These are phyloP conservation scores for Cardamine occulta DNA, from an alignment of 345 rosid species.

Conservation along the genomic window DNA sequence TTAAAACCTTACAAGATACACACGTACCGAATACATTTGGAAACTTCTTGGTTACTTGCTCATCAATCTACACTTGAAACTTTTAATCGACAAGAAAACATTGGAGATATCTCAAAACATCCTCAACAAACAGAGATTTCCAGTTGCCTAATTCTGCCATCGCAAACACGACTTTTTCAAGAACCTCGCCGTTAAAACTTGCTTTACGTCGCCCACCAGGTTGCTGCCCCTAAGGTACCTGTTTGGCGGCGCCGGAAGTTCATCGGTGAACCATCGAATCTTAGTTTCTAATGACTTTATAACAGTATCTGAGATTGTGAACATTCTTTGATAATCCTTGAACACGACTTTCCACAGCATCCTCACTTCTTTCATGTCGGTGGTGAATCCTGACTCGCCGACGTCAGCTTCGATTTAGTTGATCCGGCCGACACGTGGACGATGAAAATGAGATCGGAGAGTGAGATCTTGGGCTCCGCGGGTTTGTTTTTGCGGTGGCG, in stretches of 20 bases:
- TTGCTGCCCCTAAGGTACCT: background rate
- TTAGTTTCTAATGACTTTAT: constrained; percentile 6
- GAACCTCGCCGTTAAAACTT: constrained; percentile 14
- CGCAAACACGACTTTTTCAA: constrained; percentile 21
- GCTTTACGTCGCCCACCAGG: constrained; percentile 5
- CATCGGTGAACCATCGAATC: constrained; percentile 22
- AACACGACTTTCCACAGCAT: constrained; percentile 23
- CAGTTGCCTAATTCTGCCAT: background rate
- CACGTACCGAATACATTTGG: background rate
- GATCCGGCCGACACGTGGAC: background rate
- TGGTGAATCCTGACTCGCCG: background rate
- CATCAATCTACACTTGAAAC: background rate
- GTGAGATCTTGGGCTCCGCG: background rate
- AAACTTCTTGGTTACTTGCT: constrained; percentile 25
- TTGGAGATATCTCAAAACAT: constrained; percentile 24
- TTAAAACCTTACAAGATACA: background rate
- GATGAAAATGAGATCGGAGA: constrained; percentile 32
- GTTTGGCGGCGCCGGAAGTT: constrained; percentile 4
- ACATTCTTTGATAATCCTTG: background rate
- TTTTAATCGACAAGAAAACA: constrained; percentile 14
- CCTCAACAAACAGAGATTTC: constrained; percentile 1
- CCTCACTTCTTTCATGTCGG: constrained; percentile 9
- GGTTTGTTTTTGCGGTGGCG: constrained; percentile 14
- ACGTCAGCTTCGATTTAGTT: constrained; percentile 28
- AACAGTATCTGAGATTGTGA: background rate